These are phyloP conservation scores for Marchantia paleacea DNA, from an alignment of 225 moss, liverwort and hornwort genomes.

Conservation along the genomic window DNA sequence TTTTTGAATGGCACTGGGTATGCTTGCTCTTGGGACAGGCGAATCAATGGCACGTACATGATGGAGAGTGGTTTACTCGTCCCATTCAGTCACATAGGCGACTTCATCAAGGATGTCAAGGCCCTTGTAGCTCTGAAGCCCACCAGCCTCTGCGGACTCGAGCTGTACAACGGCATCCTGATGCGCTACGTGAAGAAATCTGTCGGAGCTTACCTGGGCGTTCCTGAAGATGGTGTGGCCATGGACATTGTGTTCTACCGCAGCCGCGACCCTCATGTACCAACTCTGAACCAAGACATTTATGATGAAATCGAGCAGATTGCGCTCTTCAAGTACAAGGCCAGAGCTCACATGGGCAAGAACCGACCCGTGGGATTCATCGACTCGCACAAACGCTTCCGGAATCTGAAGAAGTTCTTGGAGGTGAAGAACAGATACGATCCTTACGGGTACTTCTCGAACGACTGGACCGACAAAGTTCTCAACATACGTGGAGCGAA, in stretches of 20 bases:
- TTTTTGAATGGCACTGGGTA: background rate
- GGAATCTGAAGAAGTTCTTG: slow-evolving; percentile 14
- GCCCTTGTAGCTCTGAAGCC: slow-evolving; percentile 21
- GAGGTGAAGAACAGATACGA: slow-evolving; percentile 19
- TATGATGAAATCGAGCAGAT: slow-evolving; percentile 30
- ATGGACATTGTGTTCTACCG: slow-evolving; percentile 22
- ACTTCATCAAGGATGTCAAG: slow-evolving; percentile 49
- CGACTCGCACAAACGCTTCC: background rate
- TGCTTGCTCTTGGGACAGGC: slow-evolving; percentile 48
- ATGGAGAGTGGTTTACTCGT: slow-evolving; percentile 19
- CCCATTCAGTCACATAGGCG: background rate
- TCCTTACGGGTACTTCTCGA: slow-evolving; percentile 19
- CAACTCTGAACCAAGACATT: slow-evolving; percentile 10
- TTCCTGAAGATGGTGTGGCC: slow-evolving; percentile 28
- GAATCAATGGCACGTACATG: slow-evolving; percentile 4
- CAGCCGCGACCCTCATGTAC: background rate
- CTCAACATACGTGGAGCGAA: slow-evolving; percentile 10
- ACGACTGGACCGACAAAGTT: slow-evolving; percentile 28
- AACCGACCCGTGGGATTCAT: slow-evolving; percentile 6
- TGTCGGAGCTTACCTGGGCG: slow-evolving; percentile 33
- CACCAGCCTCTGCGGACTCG: slow-evolving; percentile 32
- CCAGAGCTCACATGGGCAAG: slow-evolving; percentile 26
- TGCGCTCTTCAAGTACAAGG: slow-evolving; percentile 23
- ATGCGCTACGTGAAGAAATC: slow-evolving; percentile 40
- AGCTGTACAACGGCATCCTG: slow-evolving; percentile 37